phyloP scores from a whole-genome alignment of 2,329 filamentous ascomycete species.

The Huntiella decipiens region DNA sequence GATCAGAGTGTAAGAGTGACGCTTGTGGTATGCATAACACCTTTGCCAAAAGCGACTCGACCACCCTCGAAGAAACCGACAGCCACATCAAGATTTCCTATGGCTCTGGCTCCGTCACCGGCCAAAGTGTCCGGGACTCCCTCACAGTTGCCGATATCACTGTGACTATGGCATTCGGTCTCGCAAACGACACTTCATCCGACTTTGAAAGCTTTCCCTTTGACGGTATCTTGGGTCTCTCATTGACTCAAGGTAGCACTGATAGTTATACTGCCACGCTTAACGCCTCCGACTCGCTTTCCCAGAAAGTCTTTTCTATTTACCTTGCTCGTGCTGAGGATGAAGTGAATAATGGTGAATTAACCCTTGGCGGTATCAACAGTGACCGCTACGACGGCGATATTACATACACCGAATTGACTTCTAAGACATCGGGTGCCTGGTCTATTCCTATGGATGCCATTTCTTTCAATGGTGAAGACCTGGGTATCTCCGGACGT shows the following conservation, averaged over 20 bases:
- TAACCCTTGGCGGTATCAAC: slow-evolving; percentile 59
- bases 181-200: slow-evolving; percentile 50
- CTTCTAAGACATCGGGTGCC: slow-evolving; percentile 30
- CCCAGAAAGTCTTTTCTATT: slow-evolving; percentile 34
- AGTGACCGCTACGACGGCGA: slow-evolving; percentile 45
- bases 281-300: slow-evolving; percentile 38
- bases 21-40: slow-evolving; percentile 52
- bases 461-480: slow-evolving; percentile 39
- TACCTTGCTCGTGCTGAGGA: slow-evolving; percentile 50
- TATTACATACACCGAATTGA: slow-evolving; percentile 44
- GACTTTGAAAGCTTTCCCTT: slow-evolving; percentile 67
- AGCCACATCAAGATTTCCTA: slow-evolving; percentile 50
- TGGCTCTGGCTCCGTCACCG: slow-evolving; percentile 56
- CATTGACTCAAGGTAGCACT: slow-evolving; percentile 38
- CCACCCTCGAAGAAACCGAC: slow-evolving; percentile 34
- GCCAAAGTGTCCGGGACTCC: slow-evolving; percentile 45
- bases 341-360: slow-evolving; percentile 49
- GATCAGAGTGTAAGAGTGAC: slow-evolving; percentile 42
- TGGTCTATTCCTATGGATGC: slow-evolving; percentile 60
- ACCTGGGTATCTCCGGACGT: slow-evolving; percentile 33
- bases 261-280: slow-evolving; percentile 52
- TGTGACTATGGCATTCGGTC: slow-evolving; percentile 48
- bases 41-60: slow-evolving; percentile 48
- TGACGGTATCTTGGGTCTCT: slow-evolving; percentile 71
- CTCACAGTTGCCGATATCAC: slow-evolving; percentile 47